These are phyloP conservation scores for Antrodiella citrinella DNA, from an alignment of 768 basidiomycete genomes.

Conservation along the genomic window DNA sequence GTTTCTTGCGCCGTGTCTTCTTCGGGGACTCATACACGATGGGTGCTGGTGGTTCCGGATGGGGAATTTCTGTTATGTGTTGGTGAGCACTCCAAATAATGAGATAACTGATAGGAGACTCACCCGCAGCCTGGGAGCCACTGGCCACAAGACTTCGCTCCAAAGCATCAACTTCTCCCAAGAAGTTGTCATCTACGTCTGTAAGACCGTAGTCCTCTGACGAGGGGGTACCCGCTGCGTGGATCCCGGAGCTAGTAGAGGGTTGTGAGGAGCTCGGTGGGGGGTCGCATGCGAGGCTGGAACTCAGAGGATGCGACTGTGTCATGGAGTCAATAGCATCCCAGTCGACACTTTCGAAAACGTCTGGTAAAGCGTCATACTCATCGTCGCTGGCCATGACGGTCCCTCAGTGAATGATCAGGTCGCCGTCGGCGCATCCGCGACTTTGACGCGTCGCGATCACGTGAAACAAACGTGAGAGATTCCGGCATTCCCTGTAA, in stretches of 20 bases:
- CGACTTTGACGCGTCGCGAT: too few species aligned
- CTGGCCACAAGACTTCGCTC: neutral
- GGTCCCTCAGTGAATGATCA: too few species aligned
- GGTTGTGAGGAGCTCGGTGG: neutral
- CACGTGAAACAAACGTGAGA: too few species aligned
- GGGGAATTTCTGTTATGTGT: too few species aligned
- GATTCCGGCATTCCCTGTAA: too few species aligned
- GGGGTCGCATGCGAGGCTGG: neutral
- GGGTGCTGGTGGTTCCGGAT: too few species aligned
- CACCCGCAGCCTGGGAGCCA: too few species aligned
- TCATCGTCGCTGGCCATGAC: constrained; percentile 29
- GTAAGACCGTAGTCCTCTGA: constrained; percentile 7
- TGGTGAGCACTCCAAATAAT: too few species aligned
- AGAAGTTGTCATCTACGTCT: constrained; percentile 19
- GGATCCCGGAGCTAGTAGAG: constrained; percentile 1
- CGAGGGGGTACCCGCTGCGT: constrained; percentile 2
- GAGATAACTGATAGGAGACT: too few species aligned
- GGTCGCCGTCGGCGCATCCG: too few species aligned
- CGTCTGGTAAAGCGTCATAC: constrained; percentile 46
- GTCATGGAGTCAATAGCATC: constrained; percentile 25
- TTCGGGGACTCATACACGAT: too few species aligned
- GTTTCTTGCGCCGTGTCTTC: too few species aligned
- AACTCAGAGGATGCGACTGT: neutral
- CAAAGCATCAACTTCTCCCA: neutral
- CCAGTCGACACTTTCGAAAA: constrained; percentile 42